Conservation (phyloP, 306 rosid genomes). For the Inga leiocalycina region DNA sequence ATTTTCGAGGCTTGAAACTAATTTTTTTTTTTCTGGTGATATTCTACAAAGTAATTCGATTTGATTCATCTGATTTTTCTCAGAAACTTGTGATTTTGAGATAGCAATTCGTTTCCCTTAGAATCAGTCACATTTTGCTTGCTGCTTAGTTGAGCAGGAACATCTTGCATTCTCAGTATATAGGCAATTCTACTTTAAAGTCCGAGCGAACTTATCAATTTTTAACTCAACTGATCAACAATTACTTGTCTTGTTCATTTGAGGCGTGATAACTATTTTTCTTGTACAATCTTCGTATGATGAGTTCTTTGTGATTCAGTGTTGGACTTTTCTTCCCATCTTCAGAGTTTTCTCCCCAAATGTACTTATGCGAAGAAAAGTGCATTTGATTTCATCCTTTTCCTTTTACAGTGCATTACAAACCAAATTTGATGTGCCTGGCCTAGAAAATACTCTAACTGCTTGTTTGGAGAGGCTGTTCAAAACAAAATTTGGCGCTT, state of each 20-base stretch:
- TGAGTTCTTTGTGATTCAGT: background rate
- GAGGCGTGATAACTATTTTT: constrained; percentile 7
- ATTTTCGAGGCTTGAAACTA: background rate
- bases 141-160: background rate
- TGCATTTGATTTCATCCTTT: constrained; percentile 19
- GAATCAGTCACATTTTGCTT: background rate
- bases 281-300: background rate
- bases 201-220: background rate
- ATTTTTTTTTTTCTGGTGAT: no score
- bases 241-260: background rate
- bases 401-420: constrained; percentile 72
- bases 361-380: background rate
- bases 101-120: background rate
- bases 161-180: constrained; percentile 8
- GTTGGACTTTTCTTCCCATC: background rate
- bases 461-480: constrained; percentile 78
- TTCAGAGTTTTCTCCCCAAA: background rate
- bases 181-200: background rate
- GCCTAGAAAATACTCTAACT: constrained; percentile 63
- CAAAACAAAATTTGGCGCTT: constrained; percentile 82
- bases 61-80: background rate
- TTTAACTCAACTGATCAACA: background rate
- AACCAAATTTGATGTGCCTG: constrained; percentile 71
- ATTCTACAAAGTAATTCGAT: background rate
- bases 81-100: background rate